phyloP scores from a whole-genome alignment of 305 asterid species.

The Euphrasia arctica region DNA sequence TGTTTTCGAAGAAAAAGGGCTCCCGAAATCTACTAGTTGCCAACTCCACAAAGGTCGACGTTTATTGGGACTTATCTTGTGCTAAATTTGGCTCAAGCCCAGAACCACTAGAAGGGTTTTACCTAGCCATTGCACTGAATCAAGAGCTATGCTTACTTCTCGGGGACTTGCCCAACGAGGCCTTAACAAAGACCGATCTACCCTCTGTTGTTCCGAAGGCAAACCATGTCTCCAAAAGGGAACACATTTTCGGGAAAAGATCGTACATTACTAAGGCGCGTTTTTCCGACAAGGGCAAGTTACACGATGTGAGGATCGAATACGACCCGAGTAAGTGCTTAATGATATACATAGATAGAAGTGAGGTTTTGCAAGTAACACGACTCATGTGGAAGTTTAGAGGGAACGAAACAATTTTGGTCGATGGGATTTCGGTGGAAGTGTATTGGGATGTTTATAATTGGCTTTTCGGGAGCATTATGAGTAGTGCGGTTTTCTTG shows the following conservation, averaged over 20 bases:
- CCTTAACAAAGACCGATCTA: slow-evolving; percentile 32
- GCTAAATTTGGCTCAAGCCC: slow-evolving; percentile 67
- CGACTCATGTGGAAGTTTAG: slow-evolving; percentile 67
- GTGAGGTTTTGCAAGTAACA: slow-evolving; percentile 44
- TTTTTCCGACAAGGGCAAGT: slow-evolving; percentile 42
- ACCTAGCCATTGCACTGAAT: slow-evolving; percentile 43
- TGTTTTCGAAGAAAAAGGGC: slow-evolving; percentile 67
- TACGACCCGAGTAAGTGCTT: slow-evolving; percentile 39
- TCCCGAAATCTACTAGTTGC: slow-evolving; percentile 31
- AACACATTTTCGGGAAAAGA: slow-evolving; percentile 59
- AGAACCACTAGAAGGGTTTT: slow-evolving; percentile 60
- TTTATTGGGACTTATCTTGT: slow-evolving; percentile 65
- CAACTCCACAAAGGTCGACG: slow-evolving; percentile 34
- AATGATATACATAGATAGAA: slow-evolving; percentile 45
- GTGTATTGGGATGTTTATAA: slow-evolving; percentile 76
- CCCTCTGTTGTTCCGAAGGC: slow-evolving; percentile 29
- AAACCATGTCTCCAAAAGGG: slow-evolving; percentile 47
- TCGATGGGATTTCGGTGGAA: slow-evolving; percentile 59
- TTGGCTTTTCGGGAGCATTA: slow-evolving; percentile 53
- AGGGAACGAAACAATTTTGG: slow-evolving; percentile 58
- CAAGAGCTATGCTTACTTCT: slow-evolving; percentile 48
- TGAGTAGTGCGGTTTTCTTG: slow-evolving; percentile 60
- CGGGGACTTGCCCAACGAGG: slow-evolving; percentile 51
- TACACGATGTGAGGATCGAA: slow-evolving; percentile 57
- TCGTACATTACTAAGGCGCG: slow-evolving; percentile 46